These are phyloP conservation scores for Fraxinus dipetala DNA, from an alignment of 305 asterid genomes.

Conservation along the genomic window DNA sequence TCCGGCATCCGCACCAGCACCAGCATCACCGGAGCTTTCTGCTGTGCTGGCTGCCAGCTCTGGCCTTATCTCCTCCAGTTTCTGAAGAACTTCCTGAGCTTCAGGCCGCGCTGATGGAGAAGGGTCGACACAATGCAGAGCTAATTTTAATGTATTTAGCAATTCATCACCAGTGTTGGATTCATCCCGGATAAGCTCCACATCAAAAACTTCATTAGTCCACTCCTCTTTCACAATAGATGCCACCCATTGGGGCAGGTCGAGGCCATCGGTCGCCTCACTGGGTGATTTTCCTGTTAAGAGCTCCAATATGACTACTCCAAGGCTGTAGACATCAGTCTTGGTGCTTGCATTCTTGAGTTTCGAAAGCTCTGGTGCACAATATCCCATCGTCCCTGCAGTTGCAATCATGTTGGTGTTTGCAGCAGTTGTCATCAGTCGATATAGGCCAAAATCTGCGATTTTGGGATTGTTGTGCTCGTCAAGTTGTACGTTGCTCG, in stretches of 20 bases:
- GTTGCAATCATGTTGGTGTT: constrained; percentile 61
- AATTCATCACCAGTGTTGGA: constrained; percentile 54
- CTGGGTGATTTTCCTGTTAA: constrained; percentile 62
- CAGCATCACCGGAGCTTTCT: constrained; percentile 29
- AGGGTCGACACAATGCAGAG: constrained; percentile 78
- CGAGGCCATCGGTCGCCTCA: constrained; percentile 52
- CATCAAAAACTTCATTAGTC: constrained; percentile 75
- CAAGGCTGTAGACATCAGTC: constrained; percentile 63
- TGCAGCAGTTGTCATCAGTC: constrained; percentile 63
- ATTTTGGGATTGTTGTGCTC: constrained; percentile 40
- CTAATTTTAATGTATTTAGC: constrained; percentile 58
- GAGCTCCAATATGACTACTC: constrained; percentile 68
- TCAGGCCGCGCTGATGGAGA: constrained; percentile 70
- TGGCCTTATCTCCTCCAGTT: constrained; percentile 63
- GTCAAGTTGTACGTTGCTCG: constrained; percentile 44
- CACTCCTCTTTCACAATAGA: constrained; percentile 66
- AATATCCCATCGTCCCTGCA: constrained; percentile 59
- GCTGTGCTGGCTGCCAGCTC: constrained; percentile 29
- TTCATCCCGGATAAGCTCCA: constrained; percentile 61
- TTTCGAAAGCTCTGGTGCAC: constrained; percentile 67
- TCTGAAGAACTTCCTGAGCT: constrained; percentile 49
- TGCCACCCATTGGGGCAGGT: constrained; percentile 59
- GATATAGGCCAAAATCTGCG: constrained; percentile 59
- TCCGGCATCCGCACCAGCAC: constrained; percentile 17
- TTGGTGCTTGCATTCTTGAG: constrained; percentile 53